Evolutionary conservation across 1,284 basidiomycete genomes (phyloP).

Genomic region (Trichosporon asahii): DNA sequence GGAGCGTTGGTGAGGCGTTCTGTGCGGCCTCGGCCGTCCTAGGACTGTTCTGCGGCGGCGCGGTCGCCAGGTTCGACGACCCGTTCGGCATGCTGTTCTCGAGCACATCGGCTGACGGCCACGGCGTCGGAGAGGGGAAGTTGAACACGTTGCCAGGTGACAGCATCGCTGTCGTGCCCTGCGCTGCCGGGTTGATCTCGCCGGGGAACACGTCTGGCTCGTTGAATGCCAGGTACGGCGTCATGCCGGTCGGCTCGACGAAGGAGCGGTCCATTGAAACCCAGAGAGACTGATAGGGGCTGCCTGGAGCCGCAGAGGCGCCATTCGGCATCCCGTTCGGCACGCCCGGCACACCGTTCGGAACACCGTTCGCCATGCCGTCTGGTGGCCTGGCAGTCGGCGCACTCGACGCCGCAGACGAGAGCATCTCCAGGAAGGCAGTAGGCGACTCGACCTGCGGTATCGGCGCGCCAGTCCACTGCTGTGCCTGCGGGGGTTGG

Average conservation of each 20-base stretch:
- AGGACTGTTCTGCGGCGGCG: not conserved
- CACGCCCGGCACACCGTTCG: constrained; percentile 3
- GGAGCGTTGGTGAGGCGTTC: not conserved
- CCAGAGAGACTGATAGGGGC: constrained; percentile 15
- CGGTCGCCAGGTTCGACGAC: not conserved
- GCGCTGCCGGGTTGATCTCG: not conserved
- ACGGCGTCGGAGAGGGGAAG: constrained; percentile 32
- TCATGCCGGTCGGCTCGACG: constrained; percentile 25
- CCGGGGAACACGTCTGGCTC: constrained; percentile 8
- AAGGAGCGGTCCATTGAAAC: constrained; percentile 20
- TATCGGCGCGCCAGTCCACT: not conserved
- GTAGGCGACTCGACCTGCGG: constrained; percentile 32
- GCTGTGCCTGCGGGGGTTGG: not conserved
- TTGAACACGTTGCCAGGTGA: constrained; percentile 44
- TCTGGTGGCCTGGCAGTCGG: not conserved
- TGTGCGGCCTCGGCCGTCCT: not conserved
- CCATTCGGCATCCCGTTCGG: not conserved
- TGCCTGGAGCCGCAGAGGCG: too few species aligned
- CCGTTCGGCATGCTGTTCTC: not conserved
- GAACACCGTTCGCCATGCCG: not conserved
- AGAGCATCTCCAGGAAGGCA: constrained; percentile 47
- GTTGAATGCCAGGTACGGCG: constrained; percentile 23
- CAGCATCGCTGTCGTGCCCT: constrained; percentile 23
- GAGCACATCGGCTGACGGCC: constrained; percentile 13
- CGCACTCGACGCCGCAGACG: constrained; percentile 31